Conservation (phyloP, 108 stramenopile genomes). For the Stephanodiscus minutulus region DNA sequence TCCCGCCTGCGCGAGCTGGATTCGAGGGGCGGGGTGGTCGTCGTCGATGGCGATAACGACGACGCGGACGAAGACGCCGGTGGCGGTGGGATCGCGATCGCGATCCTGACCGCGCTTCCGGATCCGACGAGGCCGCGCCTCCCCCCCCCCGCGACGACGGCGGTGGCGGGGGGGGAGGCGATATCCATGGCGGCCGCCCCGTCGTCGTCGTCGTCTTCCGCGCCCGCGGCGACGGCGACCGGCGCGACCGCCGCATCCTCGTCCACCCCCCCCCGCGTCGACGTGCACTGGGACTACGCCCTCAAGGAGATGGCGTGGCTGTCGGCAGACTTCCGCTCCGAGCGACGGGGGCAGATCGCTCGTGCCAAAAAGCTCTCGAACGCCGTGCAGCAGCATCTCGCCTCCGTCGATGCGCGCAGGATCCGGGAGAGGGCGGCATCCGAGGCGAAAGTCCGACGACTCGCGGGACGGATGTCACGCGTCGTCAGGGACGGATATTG, state of each 20-base stretch:
- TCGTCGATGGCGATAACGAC: not conserved
- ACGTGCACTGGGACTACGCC: conserved; percentile 82
- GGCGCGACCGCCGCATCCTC: not conserved
- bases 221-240: not conserved
- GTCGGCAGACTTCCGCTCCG: conserved; percentile 78
- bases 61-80: not conserved
- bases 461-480: conserved; percentile 50
- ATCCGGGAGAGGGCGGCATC: conserved; percentile 54
- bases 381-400: conserved; percentile 53
- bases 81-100: not conserved
- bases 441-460: conserved; percentile 56
- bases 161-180: not conserved
- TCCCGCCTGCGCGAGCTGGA: conserved; percentile 22
- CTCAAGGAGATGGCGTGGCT: conserved; percentile 77
- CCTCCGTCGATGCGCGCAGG: conserved; percentile 47
- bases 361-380: conserved; percentile 57
- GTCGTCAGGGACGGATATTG: conserved; percentile 57
- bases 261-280: conserved; percentile 49
- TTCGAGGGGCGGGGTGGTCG: not conserved
- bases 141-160: not conserved
- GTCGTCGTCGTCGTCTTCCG: not conserved
- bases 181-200: not conserved
- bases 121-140: not conserved
- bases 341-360: conserved; percentile 76
- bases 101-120: not conserved